Percentiles rank a stretch among this genome's conserved stretches.
Conservation (phyloP, 2,329 filamentous ascomycete genomes). For the Paracamarosporium sp. region DNA sequence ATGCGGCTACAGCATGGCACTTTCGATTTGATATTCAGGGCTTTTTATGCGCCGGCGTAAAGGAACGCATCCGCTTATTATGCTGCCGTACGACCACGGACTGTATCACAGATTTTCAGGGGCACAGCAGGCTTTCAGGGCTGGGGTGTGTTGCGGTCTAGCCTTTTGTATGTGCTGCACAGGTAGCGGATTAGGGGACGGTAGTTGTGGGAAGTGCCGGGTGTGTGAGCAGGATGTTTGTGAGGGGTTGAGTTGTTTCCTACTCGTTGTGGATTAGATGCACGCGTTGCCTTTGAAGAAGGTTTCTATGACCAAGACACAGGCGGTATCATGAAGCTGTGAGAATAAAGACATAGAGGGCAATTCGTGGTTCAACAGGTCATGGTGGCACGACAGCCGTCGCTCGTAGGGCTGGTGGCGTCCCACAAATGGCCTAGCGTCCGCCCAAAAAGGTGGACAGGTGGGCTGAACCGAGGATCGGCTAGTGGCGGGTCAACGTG, state of each 20-base stretch:
- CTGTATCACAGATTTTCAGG: neutral
- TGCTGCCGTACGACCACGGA: neutral
- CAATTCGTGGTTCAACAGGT: too few species aligned
- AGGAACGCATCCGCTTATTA: neutral
- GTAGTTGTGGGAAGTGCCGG: slow-evolving; percentile 6
- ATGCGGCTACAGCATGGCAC: neutral
- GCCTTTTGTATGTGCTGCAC: neutral
- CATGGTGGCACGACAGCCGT: neutral
- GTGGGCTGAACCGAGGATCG: neutral
- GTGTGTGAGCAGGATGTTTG: neutral
- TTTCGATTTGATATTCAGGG: neutral
- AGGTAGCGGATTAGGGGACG: neutral
- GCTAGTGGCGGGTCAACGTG: slow-evolving; percentile 7
- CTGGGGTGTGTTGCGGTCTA: neutral
- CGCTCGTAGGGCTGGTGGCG: neutral
- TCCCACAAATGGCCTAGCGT: neutral
- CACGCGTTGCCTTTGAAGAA: too few species aligned
- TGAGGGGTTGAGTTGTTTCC: neutral
- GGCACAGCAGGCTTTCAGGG: too few species aligned
- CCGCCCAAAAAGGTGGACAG: too few species aligned
- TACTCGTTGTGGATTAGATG: too few species aligned
- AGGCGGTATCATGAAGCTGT: too few species aligned
- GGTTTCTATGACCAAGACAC: too few species aligned
- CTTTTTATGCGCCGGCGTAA: neutral
- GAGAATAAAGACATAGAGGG: too few species aligned